phyloP scores from a whole-genome alignment of 306 rosid species.

The Rosa rugosa region DNA sequence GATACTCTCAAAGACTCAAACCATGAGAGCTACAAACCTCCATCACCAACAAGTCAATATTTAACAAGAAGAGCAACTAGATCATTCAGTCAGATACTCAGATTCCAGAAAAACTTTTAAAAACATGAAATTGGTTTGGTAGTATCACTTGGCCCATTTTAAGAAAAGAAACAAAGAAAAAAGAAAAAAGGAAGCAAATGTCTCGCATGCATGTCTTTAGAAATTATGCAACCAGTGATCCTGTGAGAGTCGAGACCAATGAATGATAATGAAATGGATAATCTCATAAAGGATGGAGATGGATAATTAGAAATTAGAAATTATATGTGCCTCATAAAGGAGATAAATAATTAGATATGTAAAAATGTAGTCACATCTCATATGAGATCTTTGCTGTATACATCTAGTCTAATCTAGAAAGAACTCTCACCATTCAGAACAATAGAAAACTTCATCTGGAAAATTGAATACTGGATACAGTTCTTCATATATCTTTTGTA shows the following conservation, averaged over 20 bases:
- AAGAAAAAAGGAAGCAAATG: background rate
- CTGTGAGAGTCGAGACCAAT: background rate
- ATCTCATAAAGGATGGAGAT: background rate
- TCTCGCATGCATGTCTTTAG: background rate
- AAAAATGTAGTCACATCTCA: background rate
- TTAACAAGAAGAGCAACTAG: background rate
- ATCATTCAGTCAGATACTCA: background rate
- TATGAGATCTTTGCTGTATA: background rate
- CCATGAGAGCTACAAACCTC: background rate
- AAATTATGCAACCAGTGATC: background rate
- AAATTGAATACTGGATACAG: background rate
- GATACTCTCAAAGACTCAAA: no score
- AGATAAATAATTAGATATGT: background rate
- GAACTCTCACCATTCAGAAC: constrained; percentile 7
- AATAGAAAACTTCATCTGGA: background rate
- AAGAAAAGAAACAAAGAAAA: background rate
- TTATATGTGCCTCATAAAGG: background rate
- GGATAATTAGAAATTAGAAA: background rate
- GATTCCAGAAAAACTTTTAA: background rate
- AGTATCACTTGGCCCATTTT: background rate
- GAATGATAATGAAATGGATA: background rate
- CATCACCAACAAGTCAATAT: background rate
- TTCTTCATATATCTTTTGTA: background rate
- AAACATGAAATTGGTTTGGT: background rate
- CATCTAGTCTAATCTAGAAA: background rate